These are phyloP conservation scores for Nakazawaea ambrosiae DNA, from an alignment of 805 yeast genomes.

Conservation along the genomic window DNA sequence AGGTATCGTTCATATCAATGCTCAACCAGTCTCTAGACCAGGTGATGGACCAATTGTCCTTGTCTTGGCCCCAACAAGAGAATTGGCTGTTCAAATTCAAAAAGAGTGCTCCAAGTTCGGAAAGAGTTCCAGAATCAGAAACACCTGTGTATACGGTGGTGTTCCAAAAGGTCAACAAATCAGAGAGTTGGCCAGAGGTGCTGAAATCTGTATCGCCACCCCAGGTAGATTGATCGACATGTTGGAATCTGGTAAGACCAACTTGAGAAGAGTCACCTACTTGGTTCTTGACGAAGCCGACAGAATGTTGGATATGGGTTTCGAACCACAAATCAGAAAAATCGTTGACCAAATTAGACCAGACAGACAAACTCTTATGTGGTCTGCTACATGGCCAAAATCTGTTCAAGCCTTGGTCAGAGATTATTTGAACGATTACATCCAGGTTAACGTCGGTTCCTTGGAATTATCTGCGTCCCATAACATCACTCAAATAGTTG, in stretches of 20 bases:
- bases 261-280: constrained; percentile 92
- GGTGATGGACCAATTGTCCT: constrained; percentile 98
- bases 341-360: constrained; percentile 96
- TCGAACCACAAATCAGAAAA: constrained; percentile 98
- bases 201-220: constrained; percentile 94
- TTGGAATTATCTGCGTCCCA: constrained; percentile 94
- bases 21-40: constrained; percentile 86
- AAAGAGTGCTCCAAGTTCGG: constrained; percentile 95
- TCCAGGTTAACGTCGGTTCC: constrained; percentile 96
- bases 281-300: constrained; percentile 98
- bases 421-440: constrained; percentile 87
- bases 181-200: constrained; percentile 92
- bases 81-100: constrained; percentile 96
- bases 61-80: constrained; percentile 97
- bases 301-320: constrained; percentile 99
- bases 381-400: constrained; percentile 99
- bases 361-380: constrained; percentile 98
- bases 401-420: constrained; percentile 90
- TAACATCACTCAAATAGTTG: constrained; percentile 88
- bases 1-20: constrained; percentile 94
- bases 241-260: constrained; percentile 93
- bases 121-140: constrained; percentile 84
- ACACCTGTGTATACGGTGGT: constrained; percentile 98
- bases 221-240: constrained; percentile 98
- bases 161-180: constrained; percentile 97